phyloP scores from a whole-genome alignment of 2,329 filamentous ascomycete genomes.

The Cladophialophora psammophila region DNA sequence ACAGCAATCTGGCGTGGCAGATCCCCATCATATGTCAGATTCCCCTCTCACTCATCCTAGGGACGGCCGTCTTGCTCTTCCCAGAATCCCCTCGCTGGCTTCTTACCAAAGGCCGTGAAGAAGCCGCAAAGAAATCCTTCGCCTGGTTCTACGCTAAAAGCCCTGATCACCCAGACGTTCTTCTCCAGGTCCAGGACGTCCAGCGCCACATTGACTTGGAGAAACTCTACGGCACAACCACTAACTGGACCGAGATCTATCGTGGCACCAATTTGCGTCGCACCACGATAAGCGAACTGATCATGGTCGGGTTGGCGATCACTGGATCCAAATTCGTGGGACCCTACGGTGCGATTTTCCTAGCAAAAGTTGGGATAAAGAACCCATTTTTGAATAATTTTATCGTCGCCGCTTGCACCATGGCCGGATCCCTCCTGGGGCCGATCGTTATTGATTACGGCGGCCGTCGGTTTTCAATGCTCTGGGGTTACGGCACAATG shows the following conservation, averaged over 20 bases:
- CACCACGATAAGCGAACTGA: slow-evolving; percentile 39
- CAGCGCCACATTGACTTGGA: slow-evolving; percentile 41
- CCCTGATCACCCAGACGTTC: slow-evolving; percentile 37
- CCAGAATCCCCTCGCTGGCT: slow-evolving; percentile 58
- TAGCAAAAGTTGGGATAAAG: slow-evolving; percentile 39
- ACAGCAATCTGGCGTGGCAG: slow-evolving; percentile 45
- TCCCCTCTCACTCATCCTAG: slow-evolving; percentile 41
- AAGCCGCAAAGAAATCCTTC: slow-evolving; percentile 51
- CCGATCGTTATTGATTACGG: slow-evolving; percentile 38
- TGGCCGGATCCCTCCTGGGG: slow-evolving; percentile 8
- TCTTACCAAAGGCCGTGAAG: slow-evolving; percentile 51
- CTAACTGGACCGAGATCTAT: slow-evolving; percentile 42
- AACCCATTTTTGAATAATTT: slow-evolving; percentile 32
- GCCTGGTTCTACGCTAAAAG: slow-evolving; percentile 24
- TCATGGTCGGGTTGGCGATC: slow-evolving; percentile 42
- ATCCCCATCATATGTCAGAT: slow-evolving; percentile 45
- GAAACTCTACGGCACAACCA: slow-evolving; percentile 24
- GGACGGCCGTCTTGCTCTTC: slow-evolving; percentile 51
- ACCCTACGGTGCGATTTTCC: slow-evolving; percentile 25
- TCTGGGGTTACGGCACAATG: slow-evolving; percentile 40
- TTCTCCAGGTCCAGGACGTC: slow-evolving; percentile 41
- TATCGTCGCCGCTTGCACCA: slow-evolving; percentile 14
- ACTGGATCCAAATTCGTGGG: slow-evolving; percentile 41
- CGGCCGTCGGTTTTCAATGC: slow-evolving; percentile 40
- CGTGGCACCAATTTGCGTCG: slow-evolving; percentile 38